Conservation (phyloP, 768 basidiomycete species). For the Leccinum longicurvipes region DNA sequence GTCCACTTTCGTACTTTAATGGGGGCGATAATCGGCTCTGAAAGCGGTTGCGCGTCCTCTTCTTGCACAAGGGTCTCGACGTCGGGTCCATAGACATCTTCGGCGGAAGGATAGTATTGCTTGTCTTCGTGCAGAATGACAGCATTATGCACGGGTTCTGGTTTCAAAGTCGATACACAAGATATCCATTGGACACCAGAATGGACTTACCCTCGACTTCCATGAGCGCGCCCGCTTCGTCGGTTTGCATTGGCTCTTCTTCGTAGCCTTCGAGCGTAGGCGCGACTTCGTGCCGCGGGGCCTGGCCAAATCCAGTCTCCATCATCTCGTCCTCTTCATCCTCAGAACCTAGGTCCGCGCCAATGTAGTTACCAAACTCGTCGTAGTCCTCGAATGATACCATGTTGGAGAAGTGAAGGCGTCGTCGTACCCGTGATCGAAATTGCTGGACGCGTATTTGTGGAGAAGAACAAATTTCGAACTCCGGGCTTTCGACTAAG, state of each 20-base stretch:
- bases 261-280: constrained; percentile 82
- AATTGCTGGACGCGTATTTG: constrained; percentile 20
- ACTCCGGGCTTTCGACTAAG: no score
- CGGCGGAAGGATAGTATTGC: constrained; percentile 93
- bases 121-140: constrained; percentile 96
- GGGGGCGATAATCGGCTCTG: constrained; percentile 94
- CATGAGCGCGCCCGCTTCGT: constrained; percentile 71
- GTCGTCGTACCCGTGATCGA: constrained; percentile 7
- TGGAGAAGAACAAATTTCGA: constrained; percentile 30
- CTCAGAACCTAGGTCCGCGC: constrained; percentile 90
- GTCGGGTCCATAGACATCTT: constrained; percentile 87
- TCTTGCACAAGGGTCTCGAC: constrained; percentile 98
- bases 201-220: constrained; percentile 69
- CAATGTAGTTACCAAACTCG: constrained; percentile 98
- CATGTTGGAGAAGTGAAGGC: constrained; percentile 32
- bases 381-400: constrained; percentile 76
- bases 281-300: constrained; percentile 35
- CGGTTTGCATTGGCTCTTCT: constrained; percentile 56
- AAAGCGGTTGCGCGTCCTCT: constrained; percentile 93
- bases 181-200: not conserved
- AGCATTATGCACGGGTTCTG: constrained; percentile 77
- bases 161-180: constrained; percentile 10
- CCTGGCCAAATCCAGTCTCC: constrained; percentile 47
- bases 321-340: constrained; percentile 53
- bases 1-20: constrained; percentile 94